Base-by-base conservation (phyloP, 2,329 filamentous ascomycete genomes). In the Phoma sp. region DNA sequence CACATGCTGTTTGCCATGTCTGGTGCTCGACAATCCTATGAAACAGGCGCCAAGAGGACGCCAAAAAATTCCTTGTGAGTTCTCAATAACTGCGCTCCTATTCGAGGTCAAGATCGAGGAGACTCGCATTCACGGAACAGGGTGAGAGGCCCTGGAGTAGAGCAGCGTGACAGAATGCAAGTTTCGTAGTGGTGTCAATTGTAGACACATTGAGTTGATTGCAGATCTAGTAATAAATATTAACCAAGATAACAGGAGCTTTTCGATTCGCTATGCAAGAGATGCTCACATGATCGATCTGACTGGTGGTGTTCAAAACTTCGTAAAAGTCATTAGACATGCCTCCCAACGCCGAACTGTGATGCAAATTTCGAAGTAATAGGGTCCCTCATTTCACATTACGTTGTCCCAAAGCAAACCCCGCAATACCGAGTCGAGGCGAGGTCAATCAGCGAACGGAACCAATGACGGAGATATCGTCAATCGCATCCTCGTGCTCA, bases 381-480 rank as follows among this genome's bases (percentile, higher is more conserved):
- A 36, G 33, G 11, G 13, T 35, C 37, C 23, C 30, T 49, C 32
- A 7, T 41, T 41, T 35, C 27, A 43, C 45, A 44, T 29, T 49
- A 52, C 44, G 14, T 37, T 47, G 4, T 32, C 36, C 22, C n/a
- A 47, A 33, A 37, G 25, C 18, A 7, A 18, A 36, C 35, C 23
- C 36, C 27, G 27, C 9, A 29, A 29, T 29, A 9, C 27, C 27
- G 3, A 29, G 27, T 29, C 27, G 27, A 29, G 41, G 37, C 40
- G 46, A 40, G 13, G 22, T 13, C 36, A 42, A 44, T 60, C 57
- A 67, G 52, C 64, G 62, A 11, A 67, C 65, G 49, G 65, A 67
- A 30, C 66, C 65, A 32, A 67, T 66, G 29, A 67, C 57, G 4
- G 65, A 67, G 29, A 67, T 62, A 30, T 68, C 65, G 24, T 68